Conservation (phyloP, 495 filamentous ascomycete species). For the Staphylotrichum tortipilum region DNA sequence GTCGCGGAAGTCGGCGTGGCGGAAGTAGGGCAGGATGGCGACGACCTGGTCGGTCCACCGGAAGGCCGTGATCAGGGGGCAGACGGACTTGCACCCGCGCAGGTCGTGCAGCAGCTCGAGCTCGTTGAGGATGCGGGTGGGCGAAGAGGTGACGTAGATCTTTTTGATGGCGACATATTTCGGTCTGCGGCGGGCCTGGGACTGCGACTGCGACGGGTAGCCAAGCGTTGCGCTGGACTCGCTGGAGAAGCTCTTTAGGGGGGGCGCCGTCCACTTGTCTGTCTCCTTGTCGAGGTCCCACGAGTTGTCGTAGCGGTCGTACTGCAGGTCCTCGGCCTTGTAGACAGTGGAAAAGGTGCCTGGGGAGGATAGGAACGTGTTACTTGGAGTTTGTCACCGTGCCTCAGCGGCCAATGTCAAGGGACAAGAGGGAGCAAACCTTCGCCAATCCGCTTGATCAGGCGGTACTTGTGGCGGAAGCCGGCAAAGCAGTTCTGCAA, state of each 20-base stretch:
- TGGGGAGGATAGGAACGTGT: no score
- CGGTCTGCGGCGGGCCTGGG: slow-evolving; percentile 36
- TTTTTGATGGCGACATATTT: slow-evolving; percentile 96
- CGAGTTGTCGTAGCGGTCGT: slow-evolving; percentile 71
- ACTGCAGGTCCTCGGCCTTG: slow-evolving; percentile 92
- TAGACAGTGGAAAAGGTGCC: slow-evolving; percentile 98
- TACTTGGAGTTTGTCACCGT: no score
- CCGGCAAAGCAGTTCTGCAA: slow-evolving; percentile 73
- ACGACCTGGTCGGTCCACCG: slow-evolving; percentile 89
- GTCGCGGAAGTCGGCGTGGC: slow-evolving; percentile 89
- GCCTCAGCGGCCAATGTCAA: no score
- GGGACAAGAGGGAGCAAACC: slow-evolving; percentile 40
- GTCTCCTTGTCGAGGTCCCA: slow-evolving; percentile 73
- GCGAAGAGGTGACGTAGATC: slow-evolving; percentile 96
- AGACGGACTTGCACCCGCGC: slow-evolving; percentile 70
- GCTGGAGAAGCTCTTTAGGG: slow-evolving; percentile 35
- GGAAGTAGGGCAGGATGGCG: slow-evolving; percentile 89
- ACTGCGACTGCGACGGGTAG: slow-evolving; percentile 6
- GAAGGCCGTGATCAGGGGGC: slow-evolving; percentile 93
- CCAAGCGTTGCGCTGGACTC: slow-evolving; percentile 21
- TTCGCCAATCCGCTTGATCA: slow-evolving; percentile 96
- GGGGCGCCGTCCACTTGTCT: slow-evolving; percentile 53
- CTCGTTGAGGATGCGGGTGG: slow-evolving; percentile 89
- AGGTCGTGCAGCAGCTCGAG: slow-evolving; percentile 92
- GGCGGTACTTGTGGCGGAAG: slow-evolving; percentile 72